Evolutionary conservation across 176 grass and related monocot genomes (phyloP), one percentile per base, ranked within the genome.

Genomic region (Tuctoria greenei): DNA sequence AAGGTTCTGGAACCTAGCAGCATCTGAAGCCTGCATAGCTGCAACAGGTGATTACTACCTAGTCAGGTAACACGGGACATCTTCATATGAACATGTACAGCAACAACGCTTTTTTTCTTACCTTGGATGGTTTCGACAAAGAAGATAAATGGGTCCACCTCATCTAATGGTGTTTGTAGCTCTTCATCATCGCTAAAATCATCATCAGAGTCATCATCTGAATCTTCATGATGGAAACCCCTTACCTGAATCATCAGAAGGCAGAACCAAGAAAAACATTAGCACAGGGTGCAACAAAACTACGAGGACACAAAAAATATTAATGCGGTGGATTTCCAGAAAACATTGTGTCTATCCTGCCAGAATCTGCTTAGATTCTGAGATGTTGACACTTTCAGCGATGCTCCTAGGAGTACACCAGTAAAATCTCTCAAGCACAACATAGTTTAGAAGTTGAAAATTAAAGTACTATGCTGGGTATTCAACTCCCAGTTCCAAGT

Each of bases 81-180:
- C 20, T 27, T 69, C 5, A 42, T 17, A 37, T 8, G 9, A 78
- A 55, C 35, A 15, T 36, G 20, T 54, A 71, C 1, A 31, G 6
- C 47, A n/a, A 20, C 71, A 55, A 21, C 36, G 41, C 61, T 20
- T 28, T 18, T 57, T 20, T 28, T 18, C 43, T 28, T 83, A 92
- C 93, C 93, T 79, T 96, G 87, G 74, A 96, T 54, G 21, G 87
- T 90, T 66, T 90, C 93, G 10, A 96, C 79, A 83, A 96, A 92
- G 75, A 96, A 96, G 60, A 96, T 90, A 67, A 92, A 96, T 63
- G 93, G 93, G 65, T 92, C 93, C 46, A 96, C 85, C 61, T 92
- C 93, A 86, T 96, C 93, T 61, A 96, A 85, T 63, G 93, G 93
- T 64, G 93, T 88, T 57, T 92, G 89, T 27, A 92, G 15, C 49